A percentile compares a stretch with the other conserved stretches of the same genome.
Conservation (phyloP, 2,329 filamentous ascomycete genomes). For the Paracorniculantispora psalliotae region DNA sequence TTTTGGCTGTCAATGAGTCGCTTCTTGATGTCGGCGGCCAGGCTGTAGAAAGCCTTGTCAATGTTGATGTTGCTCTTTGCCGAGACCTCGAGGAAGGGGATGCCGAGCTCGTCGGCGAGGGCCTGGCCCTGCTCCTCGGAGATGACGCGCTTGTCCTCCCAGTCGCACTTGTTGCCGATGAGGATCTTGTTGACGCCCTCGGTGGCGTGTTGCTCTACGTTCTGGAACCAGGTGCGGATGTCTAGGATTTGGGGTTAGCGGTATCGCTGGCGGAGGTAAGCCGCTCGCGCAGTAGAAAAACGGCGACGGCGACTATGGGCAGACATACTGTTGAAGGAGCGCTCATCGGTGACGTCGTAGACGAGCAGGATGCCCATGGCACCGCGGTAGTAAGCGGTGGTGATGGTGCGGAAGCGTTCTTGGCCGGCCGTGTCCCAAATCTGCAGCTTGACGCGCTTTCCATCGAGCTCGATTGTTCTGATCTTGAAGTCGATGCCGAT, state of each 20-base stretch:
- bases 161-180: slow-evolving; percentile 99
- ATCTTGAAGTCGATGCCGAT: slow-evolving; percentile 99
- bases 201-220: slow-evolving; percentile 95
- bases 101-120: slow-evolving; percentile 90
- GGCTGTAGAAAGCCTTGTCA: slow-evolving; percentile 94
- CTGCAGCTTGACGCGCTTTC: slow-evolving; percentile 97
- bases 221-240: slow-evolving; percentile 99
- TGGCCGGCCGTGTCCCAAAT: slow-evolving; percentile 99
- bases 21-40: slow-evolving; percentile 97
- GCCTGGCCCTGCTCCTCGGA: slow-evolving; percentile 90
- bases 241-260: slow-evolving; percentile 53
- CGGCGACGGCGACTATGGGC: too few species aligned
- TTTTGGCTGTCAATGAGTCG: slow-evolving; percentile 88
- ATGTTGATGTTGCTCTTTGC: slow-evolving; percentile 99
- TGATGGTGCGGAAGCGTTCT: slow-evolving; percentile 97
- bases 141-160: slow-evolving; percentile 97
- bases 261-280: too few species aligned
- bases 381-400: slow-evolving; percentile 95
- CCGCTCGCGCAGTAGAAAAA: too few species aligned
- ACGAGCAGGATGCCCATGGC: slow-evolving; percentile 97
- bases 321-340: slow-evolving; percentile 84
- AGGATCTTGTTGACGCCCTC: slow-evolving; percentile 99
- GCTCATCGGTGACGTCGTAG: slow-evolving; percentile 96
- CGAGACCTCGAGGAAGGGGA: slow-evolving; percentile 96
- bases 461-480: slow-evolving; percentile 95